A percentile compares a stretch with the other conserved stretches of the same genome.
These are phyloP conservation scores for Trametes coccinea DNA, from an alignment of 768 basidiomycete genomes.

Conservation along the genomic window DNA sequence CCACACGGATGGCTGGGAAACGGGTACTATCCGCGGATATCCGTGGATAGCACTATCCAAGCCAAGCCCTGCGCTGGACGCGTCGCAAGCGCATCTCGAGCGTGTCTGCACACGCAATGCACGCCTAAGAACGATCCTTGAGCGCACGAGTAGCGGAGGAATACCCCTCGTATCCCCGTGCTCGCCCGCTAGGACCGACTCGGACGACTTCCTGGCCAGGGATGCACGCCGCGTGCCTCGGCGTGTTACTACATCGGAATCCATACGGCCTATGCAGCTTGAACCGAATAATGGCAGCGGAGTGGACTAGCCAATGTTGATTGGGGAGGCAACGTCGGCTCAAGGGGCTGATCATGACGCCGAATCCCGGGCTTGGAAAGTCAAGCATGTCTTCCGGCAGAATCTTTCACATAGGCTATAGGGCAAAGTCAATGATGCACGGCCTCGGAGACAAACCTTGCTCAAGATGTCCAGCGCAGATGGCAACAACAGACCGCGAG, in stretches of 20 bases:
- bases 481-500: background rate
- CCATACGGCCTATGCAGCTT: background rate
- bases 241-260: background rate
- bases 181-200: background rate
- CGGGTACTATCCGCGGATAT: no score
- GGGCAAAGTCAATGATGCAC: background rate
- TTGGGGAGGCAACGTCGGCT: background rate
- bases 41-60: no score
- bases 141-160: background rate
- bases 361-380: background rate
- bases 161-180: background rate
- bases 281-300: background rate
- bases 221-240: background rate
- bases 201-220: background rate
- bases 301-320: background rate
- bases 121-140: background rate
- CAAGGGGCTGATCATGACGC: background rate
- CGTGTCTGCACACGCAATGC: background rate
- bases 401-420: constrained; percentile 12
- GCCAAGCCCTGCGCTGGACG: no score
- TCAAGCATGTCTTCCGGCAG: constrained; percentile 3
- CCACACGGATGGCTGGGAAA: no score
- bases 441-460: background rate
- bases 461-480: background rate
- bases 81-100: background rate